Base-by-base conservation (phyloP, 2,329 filamentous ascomycete species). In the Sodiomyces alkalinus region DNA sequence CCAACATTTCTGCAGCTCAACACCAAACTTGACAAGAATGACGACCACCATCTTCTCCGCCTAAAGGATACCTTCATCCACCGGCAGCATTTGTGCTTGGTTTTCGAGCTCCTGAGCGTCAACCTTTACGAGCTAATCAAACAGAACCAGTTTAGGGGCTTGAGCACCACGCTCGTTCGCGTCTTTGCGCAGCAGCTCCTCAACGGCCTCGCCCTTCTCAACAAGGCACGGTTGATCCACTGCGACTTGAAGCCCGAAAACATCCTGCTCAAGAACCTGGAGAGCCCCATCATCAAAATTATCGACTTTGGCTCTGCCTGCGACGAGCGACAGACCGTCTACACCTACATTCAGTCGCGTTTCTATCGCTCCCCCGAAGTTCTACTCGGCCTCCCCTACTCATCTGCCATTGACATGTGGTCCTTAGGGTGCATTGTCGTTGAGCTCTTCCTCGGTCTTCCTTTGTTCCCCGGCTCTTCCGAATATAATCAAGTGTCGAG, bases 401-500 rank as follows among this genome's bases (percentile, higher is more conserved):
- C 90, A 10, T 94, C 90, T 4, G 90, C 90, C 23, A 98, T 98
- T 46, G 90, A 98, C 48, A 98, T 98, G 87, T 98, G 90, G 90
- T 98, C 90, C 4, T 62, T 98, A 24, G 90, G 90, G 30, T 98
- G 90, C 54, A 98, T 98, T 41, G 87, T 98, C 11, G 90, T 98
- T 15, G 90, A 98, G 53, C 65, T 98, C 12, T 98, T 98, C 62
- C 66, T 98, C 2, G 90, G 90, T 25, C 63, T 98, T 27, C 90
- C 90, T 1, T 57, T 98, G 3, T 98, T 98, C 53, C 90, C 90
- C 6, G 90, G 90, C 17, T 96, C 87, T 1, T 98, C 90, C 3
- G 90, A 98, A 53, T 98, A 98, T 55, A 98, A 98, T 44, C 90
- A 98, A 52, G 86, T 98, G 12, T 87, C 87, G 17, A 70, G 90